Evolutionary conservation across 2,329 filamentous ascomycete genomes (phyloP).

Genomic region (Colletotrichum incanum): DNA sequence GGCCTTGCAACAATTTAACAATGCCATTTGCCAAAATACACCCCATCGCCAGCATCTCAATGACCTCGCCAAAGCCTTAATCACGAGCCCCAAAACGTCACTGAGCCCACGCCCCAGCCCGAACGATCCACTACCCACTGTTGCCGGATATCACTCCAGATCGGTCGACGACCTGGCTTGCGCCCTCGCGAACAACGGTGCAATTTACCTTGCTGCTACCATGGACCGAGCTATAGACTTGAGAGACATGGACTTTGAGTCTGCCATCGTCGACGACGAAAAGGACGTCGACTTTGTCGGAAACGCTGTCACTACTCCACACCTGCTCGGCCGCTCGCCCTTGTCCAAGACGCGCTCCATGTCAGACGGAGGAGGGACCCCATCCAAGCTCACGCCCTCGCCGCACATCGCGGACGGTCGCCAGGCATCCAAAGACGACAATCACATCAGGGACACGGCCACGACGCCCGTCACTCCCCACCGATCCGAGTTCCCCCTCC

Average conservation of each 20-base stretch:
- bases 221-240: constrained; percentile 40
- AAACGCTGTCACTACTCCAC: constrained; percentile 30
- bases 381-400: constrained; percentile 71
- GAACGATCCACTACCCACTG: constrained; percentile 39
- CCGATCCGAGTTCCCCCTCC: constrained; percentile 73
- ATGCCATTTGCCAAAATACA: constrained; percentile 24
- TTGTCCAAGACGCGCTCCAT: constrained; percentile 73
- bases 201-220: background rate
- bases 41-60: background rate
- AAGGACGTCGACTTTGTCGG: constrained; percentile 35
- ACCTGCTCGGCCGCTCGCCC: constrained; percentile 54
- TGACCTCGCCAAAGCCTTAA: constrained; percentile 18
- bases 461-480: constrained; percentile 78
- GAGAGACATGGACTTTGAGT: constrained; percentile 49
- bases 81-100: constrained; percentile 17
- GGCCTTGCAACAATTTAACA: background rate
- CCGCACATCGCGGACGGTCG: constrained; percentile 70
- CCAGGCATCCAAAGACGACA: constrained; percentile 78
- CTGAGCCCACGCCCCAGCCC: background rate
- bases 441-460: constrained; percentile 62
- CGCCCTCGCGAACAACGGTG: constrained; percentile 11
- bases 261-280: constrained; percentile 53
- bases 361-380: constrained; percentile 74
- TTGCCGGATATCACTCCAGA: constrained; percentile 19
- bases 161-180: constrained; percentile 10